phyloP scores from a whole-genome alignment of 805 yeast genomes.

The Lachancea sp. region DNA sequence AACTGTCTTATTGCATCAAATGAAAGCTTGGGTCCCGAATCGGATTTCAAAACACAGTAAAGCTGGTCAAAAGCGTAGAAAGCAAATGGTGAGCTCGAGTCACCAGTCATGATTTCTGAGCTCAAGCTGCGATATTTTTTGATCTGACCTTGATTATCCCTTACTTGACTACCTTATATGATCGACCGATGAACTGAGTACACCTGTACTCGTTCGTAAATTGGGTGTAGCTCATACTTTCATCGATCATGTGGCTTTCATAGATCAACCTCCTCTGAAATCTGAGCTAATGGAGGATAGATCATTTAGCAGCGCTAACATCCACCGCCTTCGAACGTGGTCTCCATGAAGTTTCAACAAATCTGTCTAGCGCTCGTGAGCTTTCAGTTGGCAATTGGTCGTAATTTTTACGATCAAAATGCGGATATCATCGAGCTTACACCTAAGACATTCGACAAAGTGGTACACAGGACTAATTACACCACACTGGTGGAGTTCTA shows the following conservation, averaged over 20 bases:
- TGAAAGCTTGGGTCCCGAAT: neutral
- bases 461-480: constrained; percentile 63
- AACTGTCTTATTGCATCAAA: constrained; percentile 14
- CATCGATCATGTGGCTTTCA: neutral
- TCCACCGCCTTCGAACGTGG: neutral
- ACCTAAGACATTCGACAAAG: constrained; percentile 54
- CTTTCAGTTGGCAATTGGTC: constrained; percentile 9
- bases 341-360: neutral
- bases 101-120: constrained; percentile 5
- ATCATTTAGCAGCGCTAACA: too few relatives aligned
- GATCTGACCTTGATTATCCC: too few relatives aligned
- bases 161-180: too few relatives aligned
- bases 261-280: neutral
- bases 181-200: neutral
- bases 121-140: too few relatives aligned
- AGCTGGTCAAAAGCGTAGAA: constrained; percentile 31
- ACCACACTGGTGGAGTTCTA: constrained; percentile 82
- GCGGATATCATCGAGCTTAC: constrained; percentile 49
- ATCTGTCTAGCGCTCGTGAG: neutral
- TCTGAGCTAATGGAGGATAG: too few relatives aligned
- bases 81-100: constrained; percentile 25
- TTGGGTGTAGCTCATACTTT: neutral
- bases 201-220: neutral
- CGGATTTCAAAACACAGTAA: constrained; percentile 15
- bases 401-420: constrained; percentile 28